These are phyloP conservation scores for Iberis amara DNA, from an alignment of 441 rosid species.

Conservation along the genomic window DNA sequence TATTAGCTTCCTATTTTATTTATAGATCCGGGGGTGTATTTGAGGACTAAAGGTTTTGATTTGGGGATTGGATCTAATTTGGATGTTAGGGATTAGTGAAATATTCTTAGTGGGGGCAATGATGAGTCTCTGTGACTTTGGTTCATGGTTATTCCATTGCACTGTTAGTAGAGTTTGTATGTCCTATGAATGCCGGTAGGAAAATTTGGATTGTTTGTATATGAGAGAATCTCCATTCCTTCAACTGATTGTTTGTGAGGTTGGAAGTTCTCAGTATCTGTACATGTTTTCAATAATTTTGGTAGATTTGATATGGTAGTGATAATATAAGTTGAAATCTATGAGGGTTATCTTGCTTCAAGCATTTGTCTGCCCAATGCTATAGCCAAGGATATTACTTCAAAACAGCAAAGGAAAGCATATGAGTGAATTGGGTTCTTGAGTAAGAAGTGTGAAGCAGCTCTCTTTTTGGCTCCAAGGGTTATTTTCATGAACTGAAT, in stretches of 20 bases:
- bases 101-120: conserved; percentile 10
- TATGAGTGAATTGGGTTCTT: conserved; percentile 1
- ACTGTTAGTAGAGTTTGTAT: conserved; percentile 24
- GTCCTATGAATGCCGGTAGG: background rate
- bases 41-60: conserved; percentile 25
- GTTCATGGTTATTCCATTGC: conserved; percentile 14
- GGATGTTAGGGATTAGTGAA: conserved; percentile 20
- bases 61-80: conserved; percentile 34
- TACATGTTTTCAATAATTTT: background rate
- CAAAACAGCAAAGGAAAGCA: too few species aligned
- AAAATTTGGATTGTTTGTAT: conserved; percentile 3
- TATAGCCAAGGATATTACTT: conserved; percentile 8
- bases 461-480: background rate
- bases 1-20: background rate
- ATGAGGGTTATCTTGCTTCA: conserved; percentile 14
- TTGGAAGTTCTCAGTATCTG: background rate
- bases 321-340: conserved; percentile 10
- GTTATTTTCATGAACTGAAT: conserved; percentile 3
- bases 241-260: conserved; percentile 3
- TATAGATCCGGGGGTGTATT: conserved; percentile 29
- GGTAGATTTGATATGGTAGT: background rate
- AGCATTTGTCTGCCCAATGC: conserved; percentile 19
- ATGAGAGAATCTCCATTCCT: background rate
- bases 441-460: background rate
- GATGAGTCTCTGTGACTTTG: conserved; percentile 15